These are phyloP conservation scores for Sporopachydermia lactativora DNA, from an alignment of 805 yeast species.

Conservation along the genomic window DNA sequence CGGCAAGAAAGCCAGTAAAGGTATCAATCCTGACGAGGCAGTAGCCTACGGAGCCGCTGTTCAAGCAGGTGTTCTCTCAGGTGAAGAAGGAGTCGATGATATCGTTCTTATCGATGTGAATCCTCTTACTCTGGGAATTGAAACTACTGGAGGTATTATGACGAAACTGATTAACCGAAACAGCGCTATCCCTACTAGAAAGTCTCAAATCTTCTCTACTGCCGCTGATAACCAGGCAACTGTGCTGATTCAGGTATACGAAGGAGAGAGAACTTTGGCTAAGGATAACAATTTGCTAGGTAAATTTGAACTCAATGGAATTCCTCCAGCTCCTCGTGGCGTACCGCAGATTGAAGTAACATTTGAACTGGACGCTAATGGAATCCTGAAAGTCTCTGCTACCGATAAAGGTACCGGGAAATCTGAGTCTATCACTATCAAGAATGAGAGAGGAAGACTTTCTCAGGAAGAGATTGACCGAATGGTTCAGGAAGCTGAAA, in stretches of 20 bases:
- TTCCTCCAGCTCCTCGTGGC: constrained; percentile 89
- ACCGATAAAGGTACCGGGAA: constrained; percentile 92
- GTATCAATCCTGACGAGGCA: constrained; percentile 98
- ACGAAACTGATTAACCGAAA: constrained; percentile 89
- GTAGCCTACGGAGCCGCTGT: constrained; percentile 99
- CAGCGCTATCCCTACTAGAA: constrained; percentile 91
- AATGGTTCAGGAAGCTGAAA: constrained; percentile 96
- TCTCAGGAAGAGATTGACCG: constrained; percentile 90
- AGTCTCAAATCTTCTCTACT: constrained; percentile 89
- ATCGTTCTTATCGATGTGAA: constrained; percentile 85
- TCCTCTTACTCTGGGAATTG: constrained; percentile 90
- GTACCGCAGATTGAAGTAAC: constrained; percentile 85
- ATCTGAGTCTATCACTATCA: constrained; percentile 79
- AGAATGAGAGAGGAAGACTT: constrained; percentile 89
- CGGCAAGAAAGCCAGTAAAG: constrained; percentile 94
- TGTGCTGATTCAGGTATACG: constrained; percentile 84
- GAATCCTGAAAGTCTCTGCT: constrained; percentile 76
- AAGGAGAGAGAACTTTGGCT: constrained; percentile 93
- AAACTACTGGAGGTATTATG: constrained; percentile 97
- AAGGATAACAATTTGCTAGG: constrained; percentile 87
- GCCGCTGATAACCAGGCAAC: constrained; percentile 96
- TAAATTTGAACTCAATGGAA: constrained; percentile 73
- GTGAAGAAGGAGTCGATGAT: constrained; percentile 88
- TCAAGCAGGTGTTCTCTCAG: constrained; percentile 94
- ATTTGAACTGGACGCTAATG: constrained; percentile 78